A percentile compares a stretch with the other conserved stretches of the same genome.
phyloP scores from a whole-genome alignment of 306 rosid genomes.

The Corylus heterophylla region DNA sequence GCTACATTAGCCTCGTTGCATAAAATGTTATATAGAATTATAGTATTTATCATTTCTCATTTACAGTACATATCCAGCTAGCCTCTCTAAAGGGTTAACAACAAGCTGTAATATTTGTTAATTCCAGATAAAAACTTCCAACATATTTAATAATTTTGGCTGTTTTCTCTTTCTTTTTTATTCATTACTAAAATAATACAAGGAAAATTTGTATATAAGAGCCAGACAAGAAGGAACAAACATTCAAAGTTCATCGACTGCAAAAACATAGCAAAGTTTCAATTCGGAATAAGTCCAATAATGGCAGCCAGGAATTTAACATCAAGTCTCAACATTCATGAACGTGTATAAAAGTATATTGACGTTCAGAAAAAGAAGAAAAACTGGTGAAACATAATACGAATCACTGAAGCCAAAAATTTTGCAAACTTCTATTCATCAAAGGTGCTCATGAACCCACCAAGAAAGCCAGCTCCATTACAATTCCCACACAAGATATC shows the following conservation, averaged over 20 bases:
- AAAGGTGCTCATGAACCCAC: slow-evolving; percentile 88
- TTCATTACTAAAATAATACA: background rate
- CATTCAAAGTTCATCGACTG: background rate
- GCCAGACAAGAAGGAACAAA: background rate
- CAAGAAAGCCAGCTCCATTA: slow-evolving; percentile 93
- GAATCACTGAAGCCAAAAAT: background rate
- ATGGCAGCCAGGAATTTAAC: background rate
- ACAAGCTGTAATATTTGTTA: no score
- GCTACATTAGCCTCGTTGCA: no score
- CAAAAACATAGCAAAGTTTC: background rate
- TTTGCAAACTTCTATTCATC: slow-evolving; percentile 52
- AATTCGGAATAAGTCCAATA: background rate
- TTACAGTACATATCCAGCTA: no score
- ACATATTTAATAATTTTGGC: no score
- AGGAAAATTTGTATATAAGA: background rate
- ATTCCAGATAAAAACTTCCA: no score
- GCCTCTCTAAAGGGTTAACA: no score
- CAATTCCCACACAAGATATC: slow-evolving; percentile 84
- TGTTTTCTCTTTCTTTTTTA: background rate
- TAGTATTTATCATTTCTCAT: no score
- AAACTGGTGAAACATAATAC: background rate
- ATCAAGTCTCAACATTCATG: background rate
- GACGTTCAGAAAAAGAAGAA: background rate
- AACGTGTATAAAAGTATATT: background rate
- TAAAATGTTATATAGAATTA: no score